Evolutionary conservation across 352 stramenopile species (phyloP).

Genomic region (Aphanomyces euteiches): DNA sequence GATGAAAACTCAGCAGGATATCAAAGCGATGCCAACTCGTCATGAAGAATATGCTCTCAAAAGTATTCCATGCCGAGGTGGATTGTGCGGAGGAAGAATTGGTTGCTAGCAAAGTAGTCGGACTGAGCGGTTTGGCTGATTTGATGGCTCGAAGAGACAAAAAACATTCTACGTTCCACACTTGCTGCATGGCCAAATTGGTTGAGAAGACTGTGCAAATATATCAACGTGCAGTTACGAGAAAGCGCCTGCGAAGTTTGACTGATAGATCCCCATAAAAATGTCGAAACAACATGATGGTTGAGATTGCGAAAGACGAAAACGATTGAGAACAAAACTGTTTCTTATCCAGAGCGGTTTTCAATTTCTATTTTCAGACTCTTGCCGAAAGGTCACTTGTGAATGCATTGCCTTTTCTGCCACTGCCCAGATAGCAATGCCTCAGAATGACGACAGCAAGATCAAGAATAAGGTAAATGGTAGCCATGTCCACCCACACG

Average conservation of each 20-base stretch:
- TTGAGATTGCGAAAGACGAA: no score
- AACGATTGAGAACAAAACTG: no score
- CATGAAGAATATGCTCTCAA: neutral
- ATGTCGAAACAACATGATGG: no score
- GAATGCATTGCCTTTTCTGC: no score
- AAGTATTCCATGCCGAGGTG: conserved; percentile 3
- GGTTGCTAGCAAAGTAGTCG: neutral
- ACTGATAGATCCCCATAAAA: no score
- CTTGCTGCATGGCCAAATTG: neutral
- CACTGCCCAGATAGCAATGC: no score
- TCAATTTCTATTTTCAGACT: no score
- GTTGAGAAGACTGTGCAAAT: neutral
- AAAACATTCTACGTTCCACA: neutral
- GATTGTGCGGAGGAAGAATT: neutral
- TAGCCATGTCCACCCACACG: no score
- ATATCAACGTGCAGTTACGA: neutral
- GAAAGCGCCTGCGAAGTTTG: neutral
- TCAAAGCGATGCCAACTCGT: neutral
- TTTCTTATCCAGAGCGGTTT: no score
- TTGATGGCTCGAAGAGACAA: neutral
- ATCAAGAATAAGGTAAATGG: no score
- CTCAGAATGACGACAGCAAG: no score
- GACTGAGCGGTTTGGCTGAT: neutral
- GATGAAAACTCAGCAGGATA: neutral
- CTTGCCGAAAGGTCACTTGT: no score